Evolutionary conservation across 352 stramenopile species (phyloP), one percentile per base, ranked within the genome.

Genomic region (Phytopythium aichiense): DNA sequence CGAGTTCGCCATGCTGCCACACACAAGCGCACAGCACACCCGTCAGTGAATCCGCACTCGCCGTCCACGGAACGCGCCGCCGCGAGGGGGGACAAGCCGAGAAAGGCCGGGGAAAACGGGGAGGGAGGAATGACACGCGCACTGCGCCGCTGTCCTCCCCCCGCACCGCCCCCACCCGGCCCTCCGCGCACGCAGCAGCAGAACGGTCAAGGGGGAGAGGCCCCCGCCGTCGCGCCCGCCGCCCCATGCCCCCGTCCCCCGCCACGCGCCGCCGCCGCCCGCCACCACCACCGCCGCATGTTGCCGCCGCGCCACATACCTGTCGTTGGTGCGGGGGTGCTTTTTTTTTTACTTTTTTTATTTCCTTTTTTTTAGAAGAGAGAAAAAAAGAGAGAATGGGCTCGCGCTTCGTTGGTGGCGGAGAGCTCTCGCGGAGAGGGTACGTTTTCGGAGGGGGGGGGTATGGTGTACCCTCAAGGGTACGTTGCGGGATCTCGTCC

Each of bases 361-460:
- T 77, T 87, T 88, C 78, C 75, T 88, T 90, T 89, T 87, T 92
- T 89, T 76, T 79, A 80, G 80, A 87, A 91, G 76, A 89, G 79
- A 90, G 76, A 90, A 90, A 84, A 87, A 87, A 84, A 80, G 74
- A 91, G 78, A 91, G 79, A 89, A 88, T 91, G 84, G 68, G 15
- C 28, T 18, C 38, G 38, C 38, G 16, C 11, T 61, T 74, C 50
- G 73, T 68, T 75, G 72, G 72, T 75, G 72, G 72, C 66, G 53
- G 57, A 53, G 51, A 53, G 51, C 31, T 31, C 33, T 33, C 33
- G 46, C 9, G 46, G 46, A 30, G 25, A 3, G 25, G 25, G 25
- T 30, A 30, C 25, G 25, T 30, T 30, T 30, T 30, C 1, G 25
- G n/a, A 45, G 18, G 20, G 42, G 42, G 38, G 38, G 38, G 12